Base-by-base conservation (phyloP, 1,139 yeast species). In the Suhomyces taliae region DNA sequence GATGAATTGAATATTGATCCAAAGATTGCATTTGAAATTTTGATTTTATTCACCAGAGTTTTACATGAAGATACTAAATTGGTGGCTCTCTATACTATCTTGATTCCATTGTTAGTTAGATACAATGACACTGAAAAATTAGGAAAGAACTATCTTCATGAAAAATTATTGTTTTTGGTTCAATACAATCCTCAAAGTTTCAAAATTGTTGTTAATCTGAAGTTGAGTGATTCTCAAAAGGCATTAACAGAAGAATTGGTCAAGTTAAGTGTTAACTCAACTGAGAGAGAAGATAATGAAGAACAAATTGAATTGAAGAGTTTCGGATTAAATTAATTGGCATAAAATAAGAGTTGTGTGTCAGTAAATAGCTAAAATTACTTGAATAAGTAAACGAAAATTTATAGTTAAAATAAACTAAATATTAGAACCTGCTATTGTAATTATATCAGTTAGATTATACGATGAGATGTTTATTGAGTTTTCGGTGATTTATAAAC, bases 1-100 rank as follows among this genome's bases (percentile, higher is more conserved):
- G 59, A 60, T 11, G 53, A 54, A 7, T 52, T 53, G 2, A 45
- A 43, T 4, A 33, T 47, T 31, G 52, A 50, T 40, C 70, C 77
- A 4, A 74, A 81, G 55, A 53, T 82, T 10, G 72, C 76, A 4
- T 64, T 84, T 48, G 90, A 85, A 51, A 66, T 85, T 11, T 64
- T 86, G 45, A 69, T 82, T 7, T 62, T 79, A 27, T 77, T 81
- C 45, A 60, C 74, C 9, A 77, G 74, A 46, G 53, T 57, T 6
- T 55, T 52, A 44, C 57, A 70, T 27, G 59, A 71, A 19, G 62
- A 67, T 4, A 66, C 61, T 6, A 65, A 70, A 42, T 53, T 64
- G 33, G 54, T 54, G 5, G 60, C 72, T 1, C 62, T 78, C 2
- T 73, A 72, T 51, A 59, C 77, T 2, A 60, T 84, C 14, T 59